Evolutionary conservation across 1,284 basidiomycete genomes (phyloP).

Genomic region (Puccinia novopanici): DNA sequence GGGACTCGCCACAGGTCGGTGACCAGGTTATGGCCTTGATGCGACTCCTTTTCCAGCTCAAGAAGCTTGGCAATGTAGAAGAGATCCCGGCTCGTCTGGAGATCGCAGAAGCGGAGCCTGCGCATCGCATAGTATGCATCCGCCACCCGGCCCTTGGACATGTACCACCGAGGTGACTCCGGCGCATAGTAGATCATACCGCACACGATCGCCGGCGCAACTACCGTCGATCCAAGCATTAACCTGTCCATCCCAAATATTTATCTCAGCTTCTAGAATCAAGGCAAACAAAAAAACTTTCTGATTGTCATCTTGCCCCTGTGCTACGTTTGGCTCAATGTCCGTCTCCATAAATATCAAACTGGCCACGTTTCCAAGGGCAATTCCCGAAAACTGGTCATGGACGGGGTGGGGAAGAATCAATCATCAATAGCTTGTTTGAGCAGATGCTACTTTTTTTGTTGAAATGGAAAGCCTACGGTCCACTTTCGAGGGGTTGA

Average conservation of each 20-base stretch:
- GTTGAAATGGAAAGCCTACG: too few species aligned
- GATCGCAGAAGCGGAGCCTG: conserved; percentile 22
- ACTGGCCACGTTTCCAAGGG: conserved; percentile 42
- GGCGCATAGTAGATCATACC: conserved; percentile 46
- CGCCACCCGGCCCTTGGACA: conserved; percentile 31
- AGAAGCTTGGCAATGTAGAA: conserved; percentile 71
- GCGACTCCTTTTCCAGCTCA: conserved; percentile 68
- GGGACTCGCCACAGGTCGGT: conserved; percentile 72
- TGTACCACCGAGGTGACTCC: conserved; percentile 50
- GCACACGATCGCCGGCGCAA: conserved; percentile 48
- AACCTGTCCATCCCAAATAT: conserved; percentile 1
- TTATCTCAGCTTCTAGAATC: too few species aligned
- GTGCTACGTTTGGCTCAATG: conserved; percentile 21
- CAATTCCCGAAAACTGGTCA: conserved; percentile 47
- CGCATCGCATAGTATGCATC: conserved; percentile 35
- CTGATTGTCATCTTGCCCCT: conserved; percentile 38
- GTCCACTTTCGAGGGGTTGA: too few species aligned
- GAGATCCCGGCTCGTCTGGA: too few species aligned
- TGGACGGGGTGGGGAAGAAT: background rate
- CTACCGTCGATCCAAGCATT: conserved; percentile 49
- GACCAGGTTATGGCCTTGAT: conserved; percentile 61
- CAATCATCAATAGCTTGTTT: background rate
- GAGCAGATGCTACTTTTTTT: too few species aligned
- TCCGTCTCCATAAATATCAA: conserved; percentile 49
- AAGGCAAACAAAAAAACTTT: too few species aligned